Conservation (phyloP, 768 basidiomycete genomes). For the Royoungia palumana region DNA sequence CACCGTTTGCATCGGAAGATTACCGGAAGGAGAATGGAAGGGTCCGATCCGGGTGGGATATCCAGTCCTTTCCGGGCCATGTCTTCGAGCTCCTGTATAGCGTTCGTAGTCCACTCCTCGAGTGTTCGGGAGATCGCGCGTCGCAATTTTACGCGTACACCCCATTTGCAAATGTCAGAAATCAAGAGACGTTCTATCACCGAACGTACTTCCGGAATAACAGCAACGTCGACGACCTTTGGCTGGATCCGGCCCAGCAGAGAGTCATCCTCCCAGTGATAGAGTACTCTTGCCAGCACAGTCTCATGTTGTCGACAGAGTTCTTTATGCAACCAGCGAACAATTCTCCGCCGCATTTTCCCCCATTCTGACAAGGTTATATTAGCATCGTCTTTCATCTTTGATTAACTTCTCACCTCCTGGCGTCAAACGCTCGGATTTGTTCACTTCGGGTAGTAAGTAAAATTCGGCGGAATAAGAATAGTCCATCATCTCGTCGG, state of each 20-base stretch:
- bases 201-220: background rate
- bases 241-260: background rate
- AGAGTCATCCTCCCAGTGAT: background rate
- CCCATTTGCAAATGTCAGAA: background rate
- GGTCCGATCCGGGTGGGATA: background rate
- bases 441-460: conserved; percentile 6
- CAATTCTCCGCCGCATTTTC: background rate
- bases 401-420: conserved; percentile 1
- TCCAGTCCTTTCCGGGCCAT: background rate
- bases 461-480: background rate
- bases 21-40: conserved; percentile 4
- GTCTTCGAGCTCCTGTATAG: conserved; percentile 8
- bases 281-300: background rate
- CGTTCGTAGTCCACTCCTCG: conserved; percentile 7
- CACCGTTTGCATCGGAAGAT: conserved; percentile 12
- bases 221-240: conserved; percentile 8
- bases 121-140: background rate
- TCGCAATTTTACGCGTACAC: background rate
- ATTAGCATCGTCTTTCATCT: background rate
- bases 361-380: conserved; percentile 5
- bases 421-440: conserved; percentile 1
- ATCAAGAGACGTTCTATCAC: background rate
- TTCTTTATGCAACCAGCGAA: background rate
- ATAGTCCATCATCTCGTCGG: rapidly evolving
- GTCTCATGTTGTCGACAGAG: no score